These are phyloP conservation scores for Coelastrella sp. DNA, from an alignment of 139 green algal species.

Conservation along the genomic window DNA sequence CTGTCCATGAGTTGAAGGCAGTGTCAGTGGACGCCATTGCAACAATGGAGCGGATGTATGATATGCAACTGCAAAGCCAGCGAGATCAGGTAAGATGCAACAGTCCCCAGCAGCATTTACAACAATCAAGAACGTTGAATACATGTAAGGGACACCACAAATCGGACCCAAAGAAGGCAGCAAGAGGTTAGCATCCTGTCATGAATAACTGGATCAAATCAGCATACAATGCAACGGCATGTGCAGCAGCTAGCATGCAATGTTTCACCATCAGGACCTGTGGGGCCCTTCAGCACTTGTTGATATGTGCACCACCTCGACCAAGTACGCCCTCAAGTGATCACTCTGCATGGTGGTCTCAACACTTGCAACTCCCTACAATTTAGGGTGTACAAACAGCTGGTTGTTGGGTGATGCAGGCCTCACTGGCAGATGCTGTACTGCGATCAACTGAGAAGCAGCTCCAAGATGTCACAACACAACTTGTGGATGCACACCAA, in stretches of 20 bases:
- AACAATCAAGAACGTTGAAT: background rate
- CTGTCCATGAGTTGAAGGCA: constrained; percentile 26
- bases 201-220: too few species aligned
- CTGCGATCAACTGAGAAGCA: background rate
- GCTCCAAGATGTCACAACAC: constrained; percentile 9
- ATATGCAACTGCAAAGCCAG: background rate
- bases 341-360: too few species aligned
- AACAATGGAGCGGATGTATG: background rate
- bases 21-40: constrained; percentile 20
- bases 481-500: constrained; percentile 5
- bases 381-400: too few species aligned
- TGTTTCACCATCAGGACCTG: too few species aligned
- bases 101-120: background rate
- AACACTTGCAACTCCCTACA: too few species aligned
- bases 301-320: too few species aligned
- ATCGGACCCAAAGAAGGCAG: too few species aligned
- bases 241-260: too few species aligned
- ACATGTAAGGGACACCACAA: background rate
- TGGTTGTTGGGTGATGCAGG: background rate
- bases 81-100: constrained; percentile 1
- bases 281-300: too few species aligned
- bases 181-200: too few species aligned
- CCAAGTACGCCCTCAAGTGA: too few species aligned
- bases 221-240: too few species aligned
- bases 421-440: background rate